Base-by-base conservation (phyloP, 805 yeast genomes). In the Ogataea neopini region DNA sequence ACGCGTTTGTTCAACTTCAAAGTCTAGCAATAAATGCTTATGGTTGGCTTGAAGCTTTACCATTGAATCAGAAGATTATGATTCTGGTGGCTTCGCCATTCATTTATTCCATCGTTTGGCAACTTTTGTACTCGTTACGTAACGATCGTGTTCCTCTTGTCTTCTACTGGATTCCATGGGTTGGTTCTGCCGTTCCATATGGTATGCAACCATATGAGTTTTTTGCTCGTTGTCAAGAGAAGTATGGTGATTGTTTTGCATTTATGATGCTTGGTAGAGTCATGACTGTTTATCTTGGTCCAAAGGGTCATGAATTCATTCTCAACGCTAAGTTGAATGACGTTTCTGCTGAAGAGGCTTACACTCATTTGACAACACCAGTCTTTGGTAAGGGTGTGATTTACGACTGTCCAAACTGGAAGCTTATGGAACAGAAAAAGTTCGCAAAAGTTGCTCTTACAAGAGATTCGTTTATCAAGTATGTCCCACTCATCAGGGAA, bases 371-470 rank as follows among this genome's bases (percentile, higher is more conserved):
- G 69, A 94, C 99, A n/a, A 92, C 98, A n/a, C 99, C 99, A 11
- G 97, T 90, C 13, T 94, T 94, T 59, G 99, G 99, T 60, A 83
- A 90, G 63, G 99, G 98, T 61, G 99, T 94, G 45, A 87, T 94
- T 44, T 94, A 94, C 67, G 99, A 94, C 72, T 92, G 97, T 71
- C 89, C 99, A 53, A 94, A 94, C 72, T 72, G 82, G 61, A 82
- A 90, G 57, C 79, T 94, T 62, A 94, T 94, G 99, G 99, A 94
- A 68, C 99, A 94, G 71, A 94, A 94, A 81, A 94, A 90, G 73
- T 94, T 94, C 62, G 96, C 91, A 53, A 94, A 94, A 71, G 80
- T 80, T 45, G 95, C 97, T 18, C 77, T 94, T 58, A 86, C 96
- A 22, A 81, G 79, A 54, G 96, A 88, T 38, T 81, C 95, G 1